Evolutionary conservation across 1,139 yeast genomes (phyloP).

Genomic region (Wickerhamomyces sp.): DNA sequence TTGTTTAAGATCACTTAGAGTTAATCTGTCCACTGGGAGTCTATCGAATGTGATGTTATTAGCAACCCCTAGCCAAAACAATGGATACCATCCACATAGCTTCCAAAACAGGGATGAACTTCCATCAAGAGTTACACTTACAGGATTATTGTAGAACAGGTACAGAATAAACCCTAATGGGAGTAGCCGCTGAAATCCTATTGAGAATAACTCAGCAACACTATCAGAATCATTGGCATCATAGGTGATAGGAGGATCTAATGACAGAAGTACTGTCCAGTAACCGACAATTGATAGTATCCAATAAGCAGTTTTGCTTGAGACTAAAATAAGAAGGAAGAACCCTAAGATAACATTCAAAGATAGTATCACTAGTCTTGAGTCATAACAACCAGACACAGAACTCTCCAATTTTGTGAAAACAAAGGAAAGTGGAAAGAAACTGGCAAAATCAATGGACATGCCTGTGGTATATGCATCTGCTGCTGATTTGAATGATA

Average conservation of each 20-base stretch:
- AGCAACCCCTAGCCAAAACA: conserved; percentile 80
- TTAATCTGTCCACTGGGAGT: conserved; percentile 81
- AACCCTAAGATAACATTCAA: conserved; percentile 56
- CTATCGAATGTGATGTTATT: conserved; percentile 87
- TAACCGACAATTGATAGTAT: conserved; percentile 60
- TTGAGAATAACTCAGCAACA: conserved; percentile 58
- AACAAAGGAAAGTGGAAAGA: conserved; percentile 69
- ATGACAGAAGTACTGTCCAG: conserved; percentile 76
- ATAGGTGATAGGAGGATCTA: conserved; percentile 74
- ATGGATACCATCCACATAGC: conserved; percentile 65
- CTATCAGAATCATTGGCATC: conserved; percentile 51
- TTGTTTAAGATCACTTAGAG: conserved; percentile 59
- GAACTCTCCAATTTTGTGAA: conserved; percentile 39
- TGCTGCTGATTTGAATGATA: conserved; percentile 38
- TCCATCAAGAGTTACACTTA: conserved; percentile 31
- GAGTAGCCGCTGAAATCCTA: conserved; percentile 68
- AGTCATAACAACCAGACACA: conserved; percentile 59
- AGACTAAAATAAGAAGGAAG: conserved; percentile 53
- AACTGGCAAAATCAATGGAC: conserved; percentile 60
- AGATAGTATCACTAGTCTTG: conserved; percentile 52
- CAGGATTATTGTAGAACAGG: conserved; percentile 63
- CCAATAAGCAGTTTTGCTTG: conserved; percentile 61
- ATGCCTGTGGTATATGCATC: conserved; percentile 48
- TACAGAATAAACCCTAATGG: conserved; percentile 72
- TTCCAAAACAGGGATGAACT: conserved; percentile 49